These are phyloP conservation scores for Epicoccum nigrum DNA, from an alignment of 2,329 filamentous ascomycete genomes.

Conservation along the genomic window DNA sequence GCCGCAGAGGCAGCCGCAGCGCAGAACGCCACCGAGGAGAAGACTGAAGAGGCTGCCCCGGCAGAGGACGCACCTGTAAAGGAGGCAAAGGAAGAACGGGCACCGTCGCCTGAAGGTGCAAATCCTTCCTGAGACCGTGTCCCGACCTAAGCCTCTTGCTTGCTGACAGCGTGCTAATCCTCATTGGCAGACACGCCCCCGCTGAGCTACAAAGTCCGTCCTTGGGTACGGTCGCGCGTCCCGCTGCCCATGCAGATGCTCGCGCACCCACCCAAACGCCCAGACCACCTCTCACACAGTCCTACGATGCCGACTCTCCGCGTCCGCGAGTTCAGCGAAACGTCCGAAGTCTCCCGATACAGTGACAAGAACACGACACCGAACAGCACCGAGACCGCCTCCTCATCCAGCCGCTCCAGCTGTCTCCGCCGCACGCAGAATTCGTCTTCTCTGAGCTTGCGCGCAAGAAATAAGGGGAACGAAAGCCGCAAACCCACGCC, in stretches of 20 bases:
- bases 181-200: slow-evolving; percentile 25
- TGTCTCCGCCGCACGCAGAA: slow-evolving; percentile 12
- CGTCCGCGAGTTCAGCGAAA: neutral
- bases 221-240: slow-evolving; percentile 39
- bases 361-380: slow-evolving; percentile 7
- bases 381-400: neutral
- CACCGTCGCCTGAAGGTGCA: slow-evolving; percentile 40
- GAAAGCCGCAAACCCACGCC: slow-evolving; percentile 21
- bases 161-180: slow-evolving; percentile 32
- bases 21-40: slow-evolving; percentile 31
- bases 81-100: slow-evolving; percentile 39
- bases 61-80: slow-evolving; percentile 23
- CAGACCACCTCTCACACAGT: neutral
- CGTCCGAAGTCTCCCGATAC: neutral
- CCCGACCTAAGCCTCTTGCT: slow-evolving; percentile 12
- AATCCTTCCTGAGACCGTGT: slow-evolving; percentile 38
- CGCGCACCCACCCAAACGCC: slow-evolving; percentile 9
- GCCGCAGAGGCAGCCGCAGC: slow-evolving; percentile 25
- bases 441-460: slow-evolving; percentile 16
- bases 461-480: slow-evolving; percentile 5
- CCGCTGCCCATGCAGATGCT: slow-evolving; percentile 23
- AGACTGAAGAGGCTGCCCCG: slow-evolving; percentile 28
- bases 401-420: neutral
- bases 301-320: neutral
- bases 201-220: slow-evolving; percentile 30